Percentiles rank a stretch among this genome's conserved stretches.
Evolutionary conservation across 179 eudicot species (phyloP).

Genomic region (Spinacia oleracea): DNA sequence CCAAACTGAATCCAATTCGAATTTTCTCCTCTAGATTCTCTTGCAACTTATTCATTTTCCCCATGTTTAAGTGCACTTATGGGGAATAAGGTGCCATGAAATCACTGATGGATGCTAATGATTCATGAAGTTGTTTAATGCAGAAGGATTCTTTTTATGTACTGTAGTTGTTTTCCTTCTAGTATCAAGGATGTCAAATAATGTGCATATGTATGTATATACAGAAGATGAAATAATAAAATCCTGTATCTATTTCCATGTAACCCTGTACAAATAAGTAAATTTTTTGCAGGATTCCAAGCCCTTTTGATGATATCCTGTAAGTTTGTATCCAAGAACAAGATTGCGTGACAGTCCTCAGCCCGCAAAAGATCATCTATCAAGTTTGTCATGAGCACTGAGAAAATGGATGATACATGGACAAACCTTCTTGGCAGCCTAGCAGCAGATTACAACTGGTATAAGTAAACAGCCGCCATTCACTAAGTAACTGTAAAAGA

Average conservation of each 20-base stretch:
- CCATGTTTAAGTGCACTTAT: too few species aligned
- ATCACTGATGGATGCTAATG: background rate
- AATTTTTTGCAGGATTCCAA: background rate
- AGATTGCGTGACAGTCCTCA: background rate
- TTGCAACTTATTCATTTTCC: too few species aligned
- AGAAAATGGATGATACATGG: constrained; percentile 63
- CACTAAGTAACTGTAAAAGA: background rate
- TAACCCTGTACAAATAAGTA: background rate
- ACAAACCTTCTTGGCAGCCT: constrained; percentile 67
- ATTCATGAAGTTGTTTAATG: too few species aligned
- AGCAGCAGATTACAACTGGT: constrained; percentile 5
- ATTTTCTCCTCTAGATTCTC: too few species aligned
- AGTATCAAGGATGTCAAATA: background rate
- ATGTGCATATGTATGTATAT: background rate
- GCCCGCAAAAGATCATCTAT: background rate
- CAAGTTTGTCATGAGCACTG: constrained; percentile 40
- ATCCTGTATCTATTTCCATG: background rate
- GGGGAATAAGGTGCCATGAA: too few species aligned
- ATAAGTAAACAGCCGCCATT: background rate
- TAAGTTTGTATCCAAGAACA: background rate
- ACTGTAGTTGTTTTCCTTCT: too few species aligned
- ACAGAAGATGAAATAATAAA: background rate
- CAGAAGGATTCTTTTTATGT: too few species aligned
- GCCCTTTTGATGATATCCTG: background rate
- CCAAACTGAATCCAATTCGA: too few species aligned